Evolutionary conservation across 768 basidiomycete species (phyloP).

Genomic region (Rhizopogon salebrosus): DNA sequence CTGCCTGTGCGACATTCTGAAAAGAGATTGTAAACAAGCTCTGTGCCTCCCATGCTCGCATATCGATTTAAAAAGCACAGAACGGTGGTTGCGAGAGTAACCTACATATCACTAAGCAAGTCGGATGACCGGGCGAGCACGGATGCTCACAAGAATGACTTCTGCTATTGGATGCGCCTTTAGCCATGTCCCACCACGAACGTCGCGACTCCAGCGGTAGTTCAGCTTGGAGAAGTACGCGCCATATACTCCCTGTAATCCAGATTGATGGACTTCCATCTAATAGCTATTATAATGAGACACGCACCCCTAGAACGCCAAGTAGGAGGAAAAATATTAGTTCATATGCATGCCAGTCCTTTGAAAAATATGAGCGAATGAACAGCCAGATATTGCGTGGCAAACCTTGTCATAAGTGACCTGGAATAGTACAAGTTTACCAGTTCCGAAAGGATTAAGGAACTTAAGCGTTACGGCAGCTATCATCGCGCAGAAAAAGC

Average conservation of each 20-base stretch:
- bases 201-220: constrained; percentile 78
- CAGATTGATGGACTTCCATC: constrained; percentile 4
- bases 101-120: constrained; percentile 38
- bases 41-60: constrained; percentile 91
- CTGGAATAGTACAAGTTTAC: constrained; percentile 89
- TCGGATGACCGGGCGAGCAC: background rate
- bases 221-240: constrained; percentile 92
- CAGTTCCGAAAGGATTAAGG: constrained; percentile 93
- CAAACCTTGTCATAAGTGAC: constrained; percentile 81
- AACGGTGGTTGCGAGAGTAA: constrained; percentile 70
- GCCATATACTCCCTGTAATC: constrained; percentile 79
- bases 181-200: constrained; percentile 81
- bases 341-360: constrained; percentile 95
- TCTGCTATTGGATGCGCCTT: constrained; percentile 76
- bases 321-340: constrained; percentile 79
- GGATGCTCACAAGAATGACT: constrained; percentile 63
- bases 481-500: constrained; percentile 98
- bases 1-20: constrained; percentile 71
- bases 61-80: constrained; percentile 87
- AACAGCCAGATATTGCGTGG: background rate
- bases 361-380: constrained; percentile 1
- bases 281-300: background rate
- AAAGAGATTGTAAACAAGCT: constrained; percentile 89
- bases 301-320: constrained; percentile 80
- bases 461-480: constrained; percentile 92